These are phyloP conservation scores for Suillus tomentosus DNA, from an alignment of 768 basidiomycete species.

Conservation along the genomic window DNA sequence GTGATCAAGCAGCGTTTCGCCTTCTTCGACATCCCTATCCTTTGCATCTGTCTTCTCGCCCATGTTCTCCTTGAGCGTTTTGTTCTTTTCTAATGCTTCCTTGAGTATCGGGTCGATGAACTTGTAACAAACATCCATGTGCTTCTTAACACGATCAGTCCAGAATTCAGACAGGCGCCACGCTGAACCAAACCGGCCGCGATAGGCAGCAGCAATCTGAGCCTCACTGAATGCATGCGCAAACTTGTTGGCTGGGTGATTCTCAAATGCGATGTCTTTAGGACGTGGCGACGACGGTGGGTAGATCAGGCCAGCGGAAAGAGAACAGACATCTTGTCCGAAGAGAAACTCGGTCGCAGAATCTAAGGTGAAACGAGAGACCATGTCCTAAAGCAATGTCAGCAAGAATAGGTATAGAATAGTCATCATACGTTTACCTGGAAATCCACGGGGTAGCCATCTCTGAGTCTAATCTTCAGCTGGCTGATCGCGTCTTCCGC, in stretches of 20 bases:
- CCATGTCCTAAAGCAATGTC: conserved; percentile 32
- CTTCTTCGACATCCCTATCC: conserved; percentile 37
- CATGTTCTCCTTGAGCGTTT: conserved; percentile 16
- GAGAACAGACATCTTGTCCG: conserved; percentile 40
- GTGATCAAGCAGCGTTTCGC: conserved; percentile 51
- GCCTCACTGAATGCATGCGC: conserved; percentile 41
- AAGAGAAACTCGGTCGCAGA: conserved; percentile 61
- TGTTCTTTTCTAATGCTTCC: conserved; percentile 42
- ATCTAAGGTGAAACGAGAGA: conserved; percentile 54
- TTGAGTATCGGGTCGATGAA: conserved; percentile 51
- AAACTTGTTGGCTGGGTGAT: conserved; percentile 39
- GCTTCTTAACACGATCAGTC: conserved; percentile 40
- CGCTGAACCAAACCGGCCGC: conserved; percentile 38
- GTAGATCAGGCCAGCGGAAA: conserved; percentile 41
- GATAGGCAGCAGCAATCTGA: conserved; percentile 35
- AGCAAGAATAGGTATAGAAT: conserved; percentile 12
- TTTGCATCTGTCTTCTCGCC: conserved; percentile 14
- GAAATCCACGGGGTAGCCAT: conserved; percentile 44
- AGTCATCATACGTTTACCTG: conserved; percentile 28
- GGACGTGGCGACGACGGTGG: conserved; percentile 28
- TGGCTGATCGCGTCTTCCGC: conserved; percentile 35
- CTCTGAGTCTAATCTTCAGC: conserved; percentile 32
- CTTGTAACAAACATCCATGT: conserved; percentile 43
- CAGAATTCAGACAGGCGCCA: conserved; percentile 52
- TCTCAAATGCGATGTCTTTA: conserved; percentile 25